Evolutionary conservation across 2,329 filamentous ascomycete genomes (phyloP), one percentile per base, ranked within the genome.

Genomic region (Lachnellula occidentalis): DNA sequence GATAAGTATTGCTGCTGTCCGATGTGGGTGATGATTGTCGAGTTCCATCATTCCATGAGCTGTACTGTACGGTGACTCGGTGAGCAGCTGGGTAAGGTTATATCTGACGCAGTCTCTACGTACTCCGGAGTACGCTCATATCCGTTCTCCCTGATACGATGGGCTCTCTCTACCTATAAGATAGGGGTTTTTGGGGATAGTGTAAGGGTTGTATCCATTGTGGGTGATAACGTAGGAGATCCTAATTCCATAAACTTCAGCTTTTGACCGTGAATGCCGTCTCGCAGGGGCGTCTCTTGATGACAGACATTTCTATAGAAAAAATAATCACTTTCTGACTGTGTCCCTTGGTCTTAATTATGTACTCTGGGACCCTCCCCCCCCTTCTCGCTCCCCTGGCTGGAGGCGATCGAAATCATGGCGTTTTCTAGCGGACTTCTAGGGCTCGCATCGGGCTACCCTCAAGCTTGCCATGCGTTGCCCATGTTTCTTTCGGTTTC

Each of bases 341-440:
- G 39, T 51, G 49, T 22, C 27, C 27, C 12, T 11, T 4, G 4
- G 12, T 51, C 17, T 12, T 34, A 22, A 11, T 43, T 42, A 34
- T 42, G 15, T 31, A 21, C 34, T 41, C 21, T 9, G 11, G 41
- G 36, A 22, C 21, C 34, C 17, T 12, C 17, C 27, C 27, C 27
- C 27, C 4, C n/a, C n/a, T n/a, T n/a, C n/a, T n/a, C n/a, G n/a
- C 17, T 12, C 17, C 27, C 27, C 27, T 9, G 4, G 27, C 3
- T 31, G 27, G 27, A 31, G 41, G 50, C 50, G 31, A 27, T 46
- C 45, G 41, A 24, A 55, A 51, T 42, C 27, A 46, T 27, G 24
- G 48, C 49, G 48, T 45, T 45, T 55, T 55, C 53, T 51, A 55
- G 45, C 48, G 43, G 17, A 14, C 34, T 55, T 48, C 53, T 51